phyloP scores from a whole-genome alignment of 2,329 filamentous ascomycete genomes.

The Fusarium heterosporum region DNA sequence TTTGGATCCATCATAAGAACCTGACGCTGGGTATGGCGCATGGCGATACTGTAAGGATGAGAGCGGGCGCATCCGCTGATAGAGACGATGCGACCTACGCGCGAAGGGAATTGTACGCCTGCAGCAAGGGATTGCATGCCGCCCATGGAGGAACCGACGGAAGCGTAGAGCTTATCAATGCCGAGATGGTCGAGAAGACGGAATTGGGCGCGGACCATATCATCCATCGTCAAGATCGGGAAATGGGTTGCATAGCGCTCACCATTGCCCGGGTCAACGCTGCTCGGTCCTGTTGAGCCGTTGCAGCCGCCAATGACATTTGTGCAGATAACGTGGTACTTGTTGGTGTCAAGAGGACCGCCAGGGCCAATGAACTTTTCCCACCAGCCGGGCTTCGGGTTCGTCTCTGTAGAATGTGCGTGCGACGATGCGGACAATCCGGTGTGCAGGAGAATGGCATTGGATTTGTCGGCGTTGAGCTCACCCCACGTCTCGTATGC shows the following conservation, averaged over 20 bases:
- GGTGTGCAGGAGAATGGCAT: conserved; percentile 92
- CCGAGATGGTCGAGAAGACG: conserved; percentile 83
- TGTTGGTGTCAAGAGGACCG: conserved; percentile 85
- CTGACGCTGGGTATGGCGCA: conserved; percentile 97
- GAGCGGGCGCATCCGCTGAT: conserved; percentile 94
- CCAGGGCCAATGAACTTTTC: conserved; percentile 97
- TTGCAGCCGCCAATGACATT: conserved; percentile 97
- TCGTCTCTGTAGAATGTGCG: conserved; percentile 88
- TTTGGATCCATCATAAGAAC: conserved; percentile 99
- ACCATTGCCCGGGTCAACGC: conserved; percentile 87
- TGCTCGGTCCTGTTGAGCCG: conserved; percentile 91
- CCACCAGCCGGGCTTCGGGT: conserved; percentile 96
- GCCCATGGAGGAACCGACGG: conserved; percentile 96
- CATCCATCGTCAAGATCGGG: conserved; percentile 93
- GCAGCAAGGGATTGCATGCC: conserved; percentile 97
- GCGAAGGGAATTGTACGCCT: conserved; percentile 82
- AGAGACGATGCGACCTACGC: conserved; percentile 84
- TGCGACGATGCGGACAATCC: conserved; percentile 97
- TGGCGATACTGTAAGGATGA: conserved; percentile 97
- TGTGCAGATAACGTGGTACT: conserved; percentile 94
- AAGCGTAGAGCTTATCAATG: conserved; percentile 85
- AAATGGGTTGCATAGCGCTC: conserved; percentile 93
- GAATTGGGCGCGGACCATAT: conserved; percentile 98
- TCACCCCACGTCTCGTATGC: conserved; percentile 94
- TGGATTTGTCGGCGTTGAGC: conserved; percentile 82